A percentile compares a stretch with the other conserved stretches of the same genome.
Conservation (phyloP, 768 basidiomycete species). For the Pholiota microspora region DNA sequence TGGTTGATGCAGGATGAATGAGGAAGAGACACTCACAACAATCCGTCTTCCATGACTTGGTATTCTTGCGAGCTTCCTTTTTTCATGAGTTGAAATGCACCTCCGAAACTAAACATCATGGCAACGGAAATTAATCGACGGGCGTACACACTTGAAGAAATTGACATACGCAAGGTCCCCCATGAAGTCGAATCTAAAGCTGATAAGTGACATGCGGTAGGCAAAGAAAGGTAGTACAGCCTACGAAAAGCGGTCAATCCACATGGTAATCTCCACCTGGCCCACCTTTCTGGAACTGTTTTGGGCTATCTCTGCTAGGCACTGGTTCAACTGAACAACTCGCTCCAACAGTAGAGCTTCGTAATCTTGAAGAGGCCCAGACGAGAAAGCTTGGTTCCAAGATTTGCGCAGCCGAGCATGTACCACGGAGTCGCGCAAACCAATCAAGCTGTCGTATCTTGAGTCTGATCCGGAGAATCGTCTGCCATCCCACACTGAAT, state of each 20-base stretch:
- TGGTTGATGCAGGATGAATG: too few species aligned
- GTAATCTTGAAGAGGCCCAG: constrained; percentile 17
- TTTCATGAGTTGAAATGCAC: constrained; percentile 19
- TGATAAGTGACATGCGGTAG: background rate
- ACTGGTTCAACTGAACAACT: too few species aligned
- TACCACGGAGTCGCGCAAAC: constrained; percentile 25
- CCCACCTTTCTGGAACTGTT: background rate
- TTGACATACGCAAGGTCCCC: constrained; percentile 32
- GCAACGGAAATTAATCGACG: background rate
- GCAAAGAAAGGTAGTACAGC: background rate
- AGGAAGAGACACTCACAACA: too few species aligned
- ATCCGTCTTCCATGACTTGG: too few species aligned
- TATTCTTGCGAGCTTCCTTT: too few species aligned
- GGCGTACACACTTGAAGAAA: background rate
- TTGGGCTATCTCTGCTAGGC: background rate
- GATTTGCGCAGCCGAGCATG: constrained; percentile 34
- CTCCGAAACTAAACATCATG: constrained; percentile 25
- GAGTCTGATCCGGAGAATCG: constrained; percentile 11
- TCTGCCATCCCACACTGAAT: constrained; percentile 29
- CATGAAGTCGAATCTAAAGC: background rate
- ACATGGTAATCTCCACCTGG: background rate
- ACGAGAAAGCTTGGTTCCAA: constrained; percentile 36
- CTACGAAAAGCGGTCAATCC: background rate
- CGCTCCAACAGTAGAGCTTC: too few species aligned
- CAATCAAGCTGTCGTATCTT: constrained; percentile 22